Conservation (phyloP, 176 grass and related monocot genomes). For the Ampelocalamus luodianensis region DNA sequence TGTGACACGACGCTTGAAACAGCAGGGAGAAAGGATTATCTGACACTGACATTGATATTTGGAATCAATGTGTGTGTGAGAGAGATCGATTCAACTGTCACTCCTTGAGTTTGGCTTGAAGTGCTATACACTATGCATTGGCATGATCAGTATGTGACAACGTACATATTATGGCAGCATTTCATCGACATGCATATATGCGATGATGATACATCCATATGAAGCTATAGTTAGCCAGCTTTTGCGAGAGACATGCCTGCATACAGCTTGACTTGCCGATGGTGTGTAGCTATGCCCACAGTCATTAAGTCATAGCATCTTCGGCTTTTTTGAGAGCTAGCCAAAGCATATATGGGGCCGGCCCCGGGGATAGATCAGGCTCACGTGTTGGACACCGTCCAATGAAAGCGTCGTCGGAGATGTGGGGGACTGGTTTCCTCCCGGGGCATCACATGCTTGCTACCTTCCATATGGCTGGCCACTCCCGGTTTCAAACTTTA, state of each 20-base stretch:
- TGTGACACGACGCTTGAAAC: slow-evolving; percentile 30
- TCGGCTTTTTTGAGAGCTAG: too few relatives aligned
- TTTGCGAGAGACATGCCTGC: not conserved
- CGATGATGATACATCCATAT: not conserved
- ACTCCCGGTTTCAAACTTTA: slow-evolving; percentile 27
- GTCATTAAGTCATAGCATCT: not conserved
- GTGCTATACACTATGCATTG: not conserved
- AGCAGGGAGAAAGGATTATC: slow-evolving; percentile 13
- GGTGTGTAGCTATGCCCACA: too few relatives aligned
- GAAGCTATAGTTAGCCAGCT: not conserved
- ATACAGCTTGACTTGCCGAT: not conserved
- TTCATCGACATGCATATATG: not conserved
- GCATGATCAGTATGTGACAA: not conserved
- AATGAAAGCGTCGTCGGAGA: slow-evolving; percentile 50
- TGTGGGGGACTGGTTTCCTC: slow-evolving; percentile 70
- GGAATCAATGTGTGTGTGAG: not conserved
- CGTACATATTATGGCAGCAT: not conserved
- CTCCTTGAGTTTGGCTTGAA: not conserved
- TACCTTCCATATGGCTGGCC: slow-evolving; percentile 42
- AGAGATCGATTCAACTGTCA: not conserved
- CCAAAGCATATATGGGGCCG: not conserved
- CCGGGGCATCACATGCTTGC: slow-evolving; percentile 52
- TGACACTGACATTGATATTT: slow-evolving; percentile 28
- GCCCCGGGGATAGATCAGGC: not conserved
- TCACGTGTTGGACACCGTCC: slow-evolving; percentile 36